These are phyloP conservation scores for Pseudomicrostroma phylloplanum DNA, from an alignment of 1,284 basidiomycete genomes.

Conservation along the genomic window DNA sequence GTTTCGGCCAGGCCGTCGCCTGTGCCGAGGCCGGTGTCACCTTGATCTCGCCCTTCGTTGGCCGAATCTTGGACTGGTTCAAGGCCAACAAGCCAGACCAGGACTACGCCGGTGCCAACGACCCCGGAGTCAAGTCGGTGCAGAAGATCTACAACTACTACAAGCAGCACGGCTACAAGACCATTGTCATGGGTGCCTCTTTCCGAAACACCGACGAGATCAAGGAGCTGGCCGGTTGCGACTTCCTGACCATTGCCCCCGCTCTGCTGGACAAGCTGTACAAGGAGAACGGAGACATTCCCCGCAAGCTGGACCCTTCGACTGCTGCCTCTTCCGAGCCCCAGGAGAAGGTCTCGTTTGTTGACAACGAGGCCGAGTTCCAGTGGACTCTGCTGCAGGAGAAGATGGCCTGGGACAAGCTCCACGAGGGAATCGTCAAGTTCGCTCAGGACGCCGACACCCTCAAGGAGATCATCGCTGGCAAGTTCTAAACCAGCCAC, in stretches of 20 bases:
- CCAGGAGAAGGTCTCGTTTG: conserved; percentile 72
- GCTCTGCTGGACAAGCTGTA: conserved; percentile 84
- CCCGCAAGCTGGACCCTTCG: conserved; percentile 72
- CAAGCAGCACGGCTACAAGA: conserved; percentile 97
- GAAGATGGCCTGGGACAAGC: conserved; percentile 51
- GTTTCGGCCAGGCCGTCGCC: conserved; percentile 95
- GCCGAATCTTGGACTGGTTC: conserved; percentile 59
- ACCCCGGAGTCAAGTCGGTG: conserved; percentile 95
- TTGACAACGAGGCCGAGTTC: conserved; percentile 94
- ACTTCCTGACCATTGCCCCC: conserved; percentile 88
- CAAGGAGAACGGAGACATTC: conserved; percentile 69
- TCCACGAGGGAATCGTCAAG: conserved; percentile 77
- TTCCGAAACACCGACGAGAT: conserved; percentile 87
- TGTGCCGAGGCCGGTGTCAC: conserved; percentile 97
- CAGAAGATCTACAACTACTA: conserved; percentile 93
- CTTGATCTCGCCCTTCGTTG: conserved; percentile 98
- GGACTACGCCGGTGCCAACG: conserved; percentile 50
- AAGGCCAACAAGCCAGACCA: conserved; percentile 42
- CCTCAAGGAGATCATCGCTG: conserved; percentile 73
- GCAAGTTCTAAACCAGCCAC: conserved; percentile 64
- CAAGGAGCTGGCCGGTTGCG: conserved; percentile 86
- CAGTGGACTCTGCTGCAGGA: conserved; percentile 74
- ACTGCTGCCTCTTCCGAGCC: conserved; percentile 62
- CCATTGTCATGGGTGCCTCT: conserved; percentile 99
- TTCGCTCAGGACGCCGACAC: conserved; percentile 91